Conservation (phyloP, 352 stramenopile species). For the Pythium sp. region DNA sequence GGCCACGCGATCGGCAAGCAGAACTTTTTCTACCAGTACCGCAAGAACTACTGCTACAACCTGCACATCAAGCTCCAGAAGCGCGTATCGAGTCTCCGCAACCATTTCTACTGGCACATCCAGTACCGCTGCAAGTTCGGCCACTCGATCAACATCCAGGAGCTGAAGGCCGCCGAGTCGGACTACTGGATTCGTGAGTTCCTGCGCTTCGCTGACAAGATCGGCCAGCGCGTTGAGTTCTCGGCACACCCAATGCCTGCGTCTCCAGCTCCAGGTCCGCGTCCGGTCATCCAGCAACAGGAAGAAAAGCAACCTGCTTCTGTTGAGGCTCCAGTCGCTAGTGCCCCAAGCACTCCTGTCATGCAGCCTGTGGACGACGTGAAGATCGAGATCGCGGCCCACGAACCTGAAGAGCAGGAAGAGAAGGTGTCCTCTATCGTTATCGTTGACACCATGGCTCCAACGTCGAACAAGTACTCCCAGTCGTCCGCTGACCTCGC, state of each 20-base stretch:
- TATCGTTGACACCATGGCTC: slow-evolving; percentile 16
- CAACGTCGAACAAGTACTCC: slow-evolving; percentile 27
- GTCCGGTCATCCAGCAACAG: not conserved
- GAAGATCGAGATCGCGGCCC: slow-evolving; percentile 4
- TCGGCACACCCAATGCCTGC: slow-evolving; percentile 14
- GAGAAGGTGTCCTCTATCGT: not conserved
- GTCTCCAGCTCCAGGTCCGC: slow-evolving; percentile 18
- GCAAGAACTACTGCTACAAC: slow-evolving; percentile 72
- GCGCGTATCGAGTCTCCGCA: slow-evolving; percentile 70
- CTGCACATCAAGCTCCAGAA: slow-evolving; percentile 78
- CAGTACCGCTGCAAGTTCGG: slow-evolving; percentile 71
- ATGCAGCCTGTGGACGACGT: not conserved
- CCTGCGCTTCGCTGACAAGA: slow-evolving; percentile 58
- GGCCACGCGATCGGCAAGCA: slow-evolving; percentile 77
- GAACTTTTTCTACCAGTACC: slow-evolving; percentile 64
- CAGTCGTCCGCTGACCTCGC: not conserved
- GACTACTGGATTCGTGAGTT: slow-evolving; percentile 76
- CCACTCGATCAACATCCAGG: slow-evolving; percentile 54
- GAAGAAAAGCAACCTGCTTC: not conserved
- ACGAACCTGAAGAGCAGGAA: slow-evolving; percentile 2
- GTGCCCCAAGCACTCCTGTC: not conserved
- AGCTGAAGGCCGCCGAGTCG: slow-evolving; percentile 59
- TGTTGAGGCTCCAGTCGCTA: not conserved
- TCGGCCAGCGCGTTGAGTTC: slow-evolving; percentile 57
- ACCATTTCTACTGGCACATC: slow-evolving; percentile 85